These are phyloP conservation scores for Aspergillus alliaceus DNA, from an alignment of 2,329 filamentous ascomycete species.

Conservation along the genomic window DNA sequence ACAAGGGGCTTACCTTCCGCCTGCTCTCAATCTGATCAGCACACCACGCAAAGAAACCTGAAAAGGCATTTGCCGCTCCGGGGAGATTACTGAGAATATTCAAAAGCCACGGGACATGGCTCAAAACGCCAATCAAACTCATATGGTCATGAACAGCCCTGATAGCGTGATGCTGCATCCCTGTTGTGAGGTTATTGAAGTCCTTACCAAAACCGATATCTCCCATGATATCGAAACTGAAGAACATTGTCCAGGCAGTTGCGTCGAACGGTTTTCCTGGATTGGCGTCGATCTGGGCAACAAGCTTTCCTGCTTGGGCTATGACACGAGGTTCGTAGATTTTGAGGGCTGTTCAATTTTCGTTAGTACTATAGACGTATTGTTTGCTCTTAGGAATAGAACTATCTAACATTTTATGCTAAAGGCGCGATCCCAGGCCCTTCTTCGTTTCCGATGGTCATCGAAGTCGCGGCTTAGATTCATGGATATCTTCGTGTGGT, in stretches of 20 bases:
- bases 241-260: slow-evolving; percentile 36
- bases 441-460: slow-evolving; percentile 10
- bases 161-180: slow-evolving; percentile 15
- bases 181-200: slow-evolving; percentile 34
- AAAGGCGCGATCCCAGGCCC: slow-evolving; percentile 14
- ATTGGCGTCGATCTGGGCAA: not conserved
- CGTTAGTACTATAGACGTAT: too few species aligned
- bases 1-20: not conserved
- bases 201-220: slow-evolving; percentile 41
- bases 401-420: slow-evolving; percentile 15
- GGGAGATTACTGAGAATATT: not conserved
- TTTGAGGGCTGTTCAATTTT: not conserved
- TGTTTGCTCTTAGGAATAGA: too few species aligned
- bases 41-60: not conserved
- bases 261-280: slow-evolving; percentile 17
- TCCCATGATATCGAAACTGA: slow-evolving; percentile 44
- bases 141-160: slow-evolving; percentile 16
- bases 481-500: not conserved
- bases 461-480: slow-evolving; percentile 13
- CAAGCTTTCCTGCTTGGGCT: not conserved
- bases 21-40: not conserved
- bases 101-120: slow-evolving; percentile 11
- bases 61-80: not conserved
- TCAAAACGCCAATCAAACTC: slow-evolving; percentile 13
- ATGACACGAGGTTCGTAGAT: not conserved